These are phyloP conservation scores for Debaryomyces fabryi DNA, from an alignment of 1,139 yeast species.

Conservation along the genomic window DNA sequence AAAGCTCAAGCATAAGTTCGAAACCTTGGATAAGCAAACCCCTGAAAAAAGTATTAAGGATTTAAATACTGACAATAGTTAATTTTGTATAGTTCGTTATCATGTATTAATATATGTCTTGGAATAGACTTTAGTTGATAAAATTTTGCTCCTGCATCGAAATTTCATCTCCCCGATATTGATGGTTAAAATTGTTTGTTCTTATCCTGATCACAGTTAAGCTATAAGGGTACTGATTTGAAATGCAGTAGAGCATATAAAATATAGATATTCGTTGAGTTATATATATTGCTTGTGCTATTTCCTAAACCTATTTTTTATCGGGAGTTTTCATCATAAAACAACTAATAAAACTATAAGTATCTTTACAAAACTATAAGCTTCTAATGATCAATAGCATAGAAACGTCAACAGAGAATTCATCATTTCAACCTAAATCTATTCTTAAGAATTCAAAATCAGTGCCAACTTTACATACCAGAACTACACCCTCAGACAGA, in stretches of 20 bases:
- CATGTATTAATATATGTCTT: background rate
- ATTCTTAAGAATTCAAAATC: constrained; percentile 11
- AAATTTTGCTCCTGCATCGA: background rate
- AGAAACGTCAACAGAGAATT: constrained; percentile 6
- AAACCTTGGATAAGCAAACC: constrained; percentile 4
- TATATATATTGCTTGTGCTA: background rate
- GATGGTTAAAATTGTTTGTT: background rate
- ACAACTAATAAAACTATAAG: background rate
- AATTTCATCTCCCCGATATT: background rate
- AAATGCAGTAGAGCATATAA: background rate
- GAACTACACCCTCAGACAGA: background rate
- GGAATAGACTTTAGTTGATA: too few relatives aligned
- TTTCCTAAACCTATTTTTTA: background rate
- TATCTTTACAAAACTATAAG: background rate
- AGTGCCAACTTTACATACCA: constrained; percentile 2
- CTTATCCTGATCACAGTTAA: background rate
- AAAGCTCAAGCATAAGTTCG: constrained; percentile 28
- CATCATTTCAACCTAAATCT: constrained; percentile 11
- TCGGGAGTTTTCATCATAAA: background rate
- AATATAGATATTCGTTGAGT: background rate
- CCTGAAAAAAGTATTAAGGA: background rate
- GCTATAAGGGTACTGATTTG: background rate
- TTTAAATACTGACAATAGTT: background rate
- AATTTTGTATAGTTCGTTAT: background rate
- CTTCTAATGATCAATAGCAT: constrained; percentile 4